Evolutionary conservation across 2,329 filamentous ascomycete genomes (phyloP).

Genomic region (Torrubiella hemipterigena): DNA sequence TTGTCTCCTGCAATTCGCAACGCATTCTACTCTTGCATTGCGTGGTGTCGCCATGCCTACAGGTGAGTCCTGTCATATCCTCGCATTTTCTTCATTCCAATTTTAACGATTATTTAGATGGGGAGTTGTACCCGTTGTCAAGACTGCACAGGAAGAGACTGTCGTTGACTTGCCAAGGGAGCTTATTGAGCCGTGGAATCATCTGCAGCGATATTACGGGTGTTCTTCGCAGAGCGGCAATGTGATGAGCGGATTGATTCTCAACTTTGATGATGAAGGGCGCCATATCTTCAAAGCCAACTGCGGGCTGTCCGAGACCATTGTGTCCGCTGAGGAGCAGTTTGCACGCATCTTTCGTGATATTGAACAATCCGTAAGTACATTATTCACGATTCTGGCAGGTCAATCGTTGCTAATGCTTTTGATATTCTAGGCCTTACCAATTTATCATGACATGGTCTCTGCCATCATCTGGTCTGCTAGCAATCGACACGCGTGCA

Average conservation of each 20-base stretch:
- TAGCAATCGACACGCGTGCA: slow-evolving; percentile 7
- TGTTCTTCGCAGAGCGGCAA: slow-evolving; percentile 18
- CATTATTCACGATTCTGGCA: background rate
- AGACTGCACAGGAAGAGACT: slow-evolving; percentile 18
- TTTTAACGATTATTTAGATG: slow-evolving; percentile 11
- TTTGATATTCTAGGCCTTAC: too few relatives aligned
- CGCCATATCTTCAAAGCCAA: slow-evolving; percentile 18
- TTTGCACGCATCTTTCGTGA: slow-evolving; percentile 18
- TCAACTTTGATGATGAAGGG: slow-evolving; percentile 16
- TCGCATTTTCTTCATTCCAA: too few relatives aligned
- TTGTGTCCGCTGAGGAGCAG: slow-evolving; percentile 16
- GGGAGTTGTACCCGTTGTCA: slow-evolving; percentile 20
- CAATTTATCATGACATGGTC: slow-evolving; percentile 17
- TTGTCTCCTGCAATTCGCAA: too few relatives aligned
- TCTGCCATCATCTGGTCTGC: slow-evolving; percentile 13
- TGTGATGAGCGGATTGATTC: slow-evolving; percentile 16
- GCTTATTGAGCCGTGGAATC: slow-evolving; percentile 17
- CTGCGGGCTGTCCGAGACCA: slow-evolving; percentile 13
- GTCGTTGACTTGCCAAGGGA: slow-evolving; percentile 16
- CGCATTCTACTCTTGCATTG: too few relatives aligned
- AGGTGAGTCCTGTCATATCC: too few relatives aligned
- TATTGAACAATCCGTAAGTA: slow-evolving; percentile 12
- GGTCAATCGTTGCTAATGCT: too few relatives aligned
- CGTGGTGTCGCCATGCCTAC: too few relatives aligned
- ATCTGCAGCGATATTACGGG: slow-evolving; percentile 18